phyloP scores from a whole-genome alignment of 768 basidiomycete genomes.

The Tulasnella sp. region DNA sequence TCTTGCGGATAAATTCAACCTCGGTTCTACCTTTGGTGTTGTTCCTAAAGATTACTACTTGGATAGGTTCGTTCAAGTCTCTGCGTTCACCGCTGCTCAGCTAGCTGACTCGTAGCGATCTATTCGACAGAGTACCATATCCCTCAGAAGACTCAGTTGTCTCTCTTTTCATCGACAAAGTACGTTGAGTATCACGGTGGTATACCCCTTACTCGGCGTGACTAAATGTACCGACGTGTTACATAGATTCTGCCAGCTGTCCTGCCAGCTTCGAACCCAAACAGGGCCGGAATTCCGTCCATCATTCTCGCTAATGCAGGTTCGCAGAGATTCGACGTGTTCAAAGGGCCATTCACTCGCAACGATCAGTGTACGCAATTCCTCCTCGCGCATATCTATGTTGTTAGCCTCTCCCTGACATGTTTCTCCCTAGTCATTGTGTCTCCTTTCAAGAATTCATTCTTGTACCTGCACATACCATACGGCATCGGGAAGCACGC shows the following conservation, averaged over 20 bases:
- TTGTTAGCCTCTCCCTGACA: background rate
- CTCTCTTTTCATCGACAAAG: conserved; percentile 43
- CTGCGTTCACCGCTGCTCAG: conserved; percentile 18
- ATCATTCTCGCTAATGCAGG: conserved; percentile 57
- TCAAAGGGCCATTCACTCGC: conserved; percentile 57
- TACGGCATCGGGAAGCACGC: conserved; percentile 41
- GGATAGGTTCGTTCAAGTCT: conserved; percentile 33
- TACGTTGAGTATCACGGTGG: conserved; percentile 15
- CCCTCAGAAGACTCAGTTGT: conserved; percentile 51
- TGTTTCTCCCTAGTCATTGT: conserved; percentile 35
- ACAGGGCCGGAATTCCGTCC: conserved; percentile 43
- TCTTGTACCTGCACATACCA: conserved; percentile 49
- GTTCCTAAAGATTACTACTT: conserved; percentile 70
- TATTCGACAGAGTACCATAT: conserved; percentile 40
- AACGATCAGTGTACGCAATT: conserved; percentile 46
- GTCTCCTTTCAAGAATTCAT: conserved; percentile 55
- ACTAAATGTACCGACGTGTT: background rate
- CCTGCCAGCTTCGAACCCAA: conserved; percentile 48
- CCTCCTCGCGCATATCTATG: background rate
- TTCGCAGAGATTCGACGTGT: conserved; percentile 54
- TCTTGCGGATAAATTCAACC: conserved; percentile 47
- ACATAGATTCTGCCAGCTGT: conserved; percentile 49
- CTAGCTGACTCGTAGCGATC: conserved; percentile 21
- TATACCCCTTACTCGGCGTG: background rate
- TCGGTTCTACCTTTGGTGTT: conserved; percentile 51